phyloP scores from a whole-genome alignment of 495 filamentous ascomycete genomes.

The Lepidopterella palustris region DNA sequence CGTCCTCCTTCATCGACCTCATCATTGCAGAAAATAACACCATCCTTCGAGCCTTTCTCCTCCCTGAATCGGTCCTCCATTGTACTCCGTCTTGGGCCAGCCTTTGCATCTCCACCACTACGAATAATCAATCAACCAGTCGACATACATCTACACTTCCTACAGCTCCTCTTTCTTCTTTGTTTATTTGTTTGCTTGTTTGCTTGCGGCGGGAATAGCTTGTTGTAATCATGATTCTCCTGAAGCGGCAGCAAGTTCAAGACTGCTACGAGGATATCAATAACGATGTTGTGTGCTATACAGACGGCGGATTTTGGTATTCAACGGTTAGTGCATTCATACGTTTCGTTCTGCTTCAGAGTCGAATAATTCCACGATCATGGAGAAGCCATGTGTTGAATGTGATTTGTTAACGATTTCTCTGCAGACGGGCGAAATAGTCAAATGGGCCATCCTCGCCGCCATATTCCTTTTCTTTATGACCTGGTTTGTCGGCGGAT shows the following conservation, averaged over 20 bases:
- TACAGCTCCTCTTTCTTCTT: not conserved
- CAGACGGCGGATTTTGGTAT: not conserved
- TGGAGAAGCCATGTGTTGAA: not conserved
- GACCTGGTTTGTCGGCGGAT: constrained; percentile 52
- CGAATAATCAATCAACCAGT: too few relatives aligned
- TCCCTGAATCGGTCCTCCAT: not conserved
- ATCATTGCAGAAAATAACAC: not conserved
- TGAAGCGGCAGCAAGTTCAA: not conserved
- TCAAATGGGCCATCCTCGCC: constrained; percentile 62
- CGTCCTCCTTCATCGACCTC: not conserved
- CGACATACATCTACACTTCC: too few relatives aligned
- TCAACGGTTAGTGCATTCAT: not conserved
- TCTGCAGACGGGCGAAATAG: constrained; percentile 50
- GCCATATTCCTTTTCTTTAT: constrained; percentile 46
- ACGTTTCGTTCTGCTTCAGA: not conserved
- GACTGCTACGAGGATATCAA: not conserved
- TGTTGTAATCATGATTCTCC: not conserved
- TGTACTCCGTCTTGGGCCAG: not conserved
- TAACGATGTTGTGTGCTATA: not conserved
- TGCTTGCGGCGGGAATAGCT: not conserved
- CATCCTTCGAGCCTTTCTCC: not conserved
- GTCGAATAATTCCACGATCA: not conserved
- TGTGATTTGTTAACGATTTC: constrained; percentile 1
- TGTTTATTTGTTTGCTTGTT: not conserved
- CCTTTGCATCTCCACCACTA: not conserved